A percentile compares a stretch with the other conserved stretches of the same genome.
These are phyloP conservation scores for Tarenaya hassleriana DNA, from an alignment of 345 rosid species.

Conservation along the genomic window DNA sequence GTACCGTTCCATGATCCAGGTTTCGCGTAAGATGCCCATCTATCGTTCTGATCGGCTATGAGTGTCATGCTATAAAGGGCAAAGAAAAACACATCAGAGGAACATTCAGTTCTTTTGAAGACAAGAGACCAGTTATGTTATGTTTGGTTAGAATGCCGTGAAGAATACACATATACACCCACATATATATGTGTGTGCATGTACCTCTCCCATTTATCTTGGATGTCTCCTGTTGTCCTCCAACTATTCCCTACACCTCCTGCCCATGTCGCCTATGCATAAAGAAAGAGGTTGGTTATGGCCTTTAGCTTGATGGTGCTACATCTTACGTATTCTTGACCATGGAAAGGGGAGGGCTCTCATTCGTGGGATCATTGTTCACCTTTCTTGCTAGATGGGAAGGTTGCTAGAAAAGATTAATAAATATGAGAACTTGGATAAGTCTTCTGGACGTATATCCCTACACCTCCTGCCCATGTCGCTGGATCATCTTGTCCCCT, in stretches of 20 bases:
- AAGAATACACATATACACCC: no score
- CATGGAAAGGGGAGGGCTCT: no score
- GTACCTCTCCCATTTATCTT: conserved; percentile 68
- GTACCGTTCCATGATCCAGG: conserved; percentile 96
- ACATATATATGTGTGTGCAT: no score
- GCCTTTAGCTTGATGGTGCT: no score
- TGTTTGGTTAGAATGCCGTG: no score
- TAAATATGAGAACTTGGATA: no score
- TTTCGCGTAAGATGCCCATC: conserved; percentile 71
- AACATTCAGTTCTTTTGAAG: conserved; percentile 1
- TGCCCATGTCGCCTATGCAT: conserved; percentile 96
- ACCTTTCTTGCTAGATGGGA: no score
- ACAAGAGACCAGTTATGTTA: neutral
- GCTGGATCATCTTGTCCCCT: conserved; percentile 94
- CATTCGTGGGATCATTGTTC: no score
- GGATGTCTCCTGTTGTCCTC: conserved; percentile 81
- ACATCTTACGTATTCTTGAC: no score
- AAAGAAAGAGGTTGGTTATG: no score
- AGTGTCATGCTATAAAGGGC: conserved; percentile 56
- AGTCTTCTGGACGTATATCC: no score
- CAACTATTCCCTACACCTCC: conserved; percentile 78
- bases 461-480: conserved; percentile 66
- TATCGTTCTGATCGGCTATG: conserved; percentile 62
- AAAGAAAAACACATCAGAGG: neutral
- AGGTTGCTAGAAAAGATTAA: no score